phyloP scores from a whole-genome alignment of 1,139 yeast species.

The Lodderomyces elongisporus region DNA sequence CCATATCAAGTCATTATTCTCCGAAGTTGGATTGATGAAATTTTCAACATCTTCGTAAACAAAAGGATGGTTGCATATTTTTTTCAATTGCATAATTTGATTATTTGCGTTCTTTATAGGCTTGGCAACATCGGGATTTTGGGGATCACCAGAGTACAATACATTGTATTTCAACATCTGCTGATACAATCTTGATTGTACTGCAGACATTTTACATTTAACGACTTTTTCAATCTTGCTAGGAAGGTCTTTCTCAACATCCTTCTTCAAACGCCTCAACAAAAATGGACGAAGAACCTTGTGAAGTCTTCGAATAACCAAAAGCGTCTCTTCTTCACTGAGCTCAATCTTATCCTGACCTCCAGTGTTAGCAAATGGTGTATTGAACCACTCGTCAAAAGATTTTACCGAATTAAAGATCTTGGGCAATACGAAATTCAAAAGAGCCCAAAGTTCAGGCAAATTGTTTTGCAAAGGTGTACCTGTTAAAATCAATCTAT shows the following conservation, averaged over 20 bases:
- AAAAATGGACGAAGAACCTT: constrained; percentile 93
- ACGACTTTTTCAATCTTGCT: constrained; percentile 92
- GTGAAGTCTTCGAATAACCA: constrained; percentile 92
- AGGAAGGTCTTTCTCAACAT: constrained; percentile 94
- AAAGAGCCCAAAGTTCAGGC: constrained; percentile 81
- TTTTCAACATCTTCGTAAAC: constrained; percentile 94
- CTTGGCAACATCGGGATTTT: constrained; percentile 38
- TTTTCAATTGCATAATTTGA: constrained; percentile 91
- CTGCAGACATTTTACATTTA: constrained; percentile 88
- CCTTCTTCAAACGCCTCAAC: constrained; percentile 90
- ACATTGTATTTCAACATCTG: constrained; percentile 72
- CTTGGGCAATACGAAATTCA: constrained; percentile 74
- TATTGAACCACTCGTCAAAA: constrained; percentile 86
- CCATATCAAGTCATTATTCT: constrained; percentile 71
- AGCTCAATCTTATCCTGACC: constrained; percentile 74
- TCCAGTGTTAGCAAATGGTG: constrained; percentile 81
- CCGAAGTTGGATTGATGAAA: constrained; percentile 69
- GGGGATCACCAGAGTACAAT: constrained; percentile 54
- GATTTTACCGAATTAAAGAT: constrained; percentile 79
- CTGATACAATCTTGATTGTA: constrained; percentile 75
- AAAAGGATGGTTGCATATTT: constrained; percentile 96
- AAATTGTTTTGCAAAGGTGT: constrained; percentile 82
- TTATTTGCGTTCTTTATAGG: constrained; percentile 84
- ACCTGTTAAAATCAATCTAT: constrained; percentile 78
- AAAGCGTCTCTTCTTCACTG: constrained; percentile 88